A percentile compares a stretch with the other conserved stretches of the same genome.
Conservation (phyloP, 768 basidiomycete genomes). For the Xerocomellus dryophilus region DNA sequence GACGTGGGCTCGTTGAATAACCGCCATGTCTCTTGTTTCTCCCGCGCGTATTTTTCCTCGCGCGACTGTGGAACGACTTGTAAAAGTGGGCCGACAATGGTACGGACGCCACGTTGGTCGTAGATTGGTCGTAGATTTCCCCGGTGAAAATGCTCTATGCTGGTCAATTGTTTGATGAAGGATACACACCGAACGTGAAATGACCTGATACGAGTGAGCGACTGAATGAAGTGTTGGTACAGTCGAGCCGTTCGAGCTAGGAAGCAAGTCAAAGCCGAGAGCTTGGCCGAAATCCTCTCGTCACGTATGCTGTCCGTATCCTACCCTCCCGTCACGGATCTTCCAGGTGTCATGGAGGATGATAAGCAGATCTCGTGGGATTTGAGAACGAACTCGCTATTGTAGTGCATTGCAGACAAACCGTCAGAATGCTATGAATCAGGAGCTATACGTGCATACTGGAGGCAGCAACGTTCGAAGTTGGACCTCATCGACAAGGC, state of each 20-base stretch:
- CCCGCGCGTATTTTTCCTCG: background rate
- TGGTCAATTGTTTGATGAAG: no score
- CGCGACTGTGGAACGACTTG: background rate
- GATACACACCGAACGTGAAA: background rate
- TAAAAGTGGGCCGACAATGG: background rate
- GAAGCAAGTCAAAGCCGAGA: background rate
- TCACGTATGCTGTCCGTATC: background rate
- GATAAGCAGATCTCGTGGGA: background rate
- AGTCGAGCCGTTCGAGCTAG: no score
- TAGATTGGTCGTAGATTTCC: background rate
- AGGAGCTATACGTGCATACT: background rate
- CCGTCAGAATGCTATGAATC: background rate
- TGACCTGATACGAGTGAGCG: background rate
- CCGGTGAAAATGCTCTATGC: background rate
- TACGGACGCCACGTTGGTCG: background rate
- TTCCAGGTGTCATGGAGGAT: background rate
- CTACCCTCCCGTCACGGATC: background rate
- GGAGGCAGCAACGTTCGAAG: background rate
- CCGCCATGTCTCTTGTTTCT: background rate
- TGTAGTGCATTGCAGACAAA: background rate
- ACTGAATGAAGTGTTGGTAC: background rate
- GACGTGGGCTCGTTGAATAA: background rate
- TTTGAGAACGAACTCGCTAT: background rate
- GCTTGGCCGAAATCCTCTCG: no score
- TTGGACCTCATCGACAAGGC: no score